Evolutionary conservation across 305 asterid species (phyloP).

Genomic region (Fraxinus dipetala): DNA sequence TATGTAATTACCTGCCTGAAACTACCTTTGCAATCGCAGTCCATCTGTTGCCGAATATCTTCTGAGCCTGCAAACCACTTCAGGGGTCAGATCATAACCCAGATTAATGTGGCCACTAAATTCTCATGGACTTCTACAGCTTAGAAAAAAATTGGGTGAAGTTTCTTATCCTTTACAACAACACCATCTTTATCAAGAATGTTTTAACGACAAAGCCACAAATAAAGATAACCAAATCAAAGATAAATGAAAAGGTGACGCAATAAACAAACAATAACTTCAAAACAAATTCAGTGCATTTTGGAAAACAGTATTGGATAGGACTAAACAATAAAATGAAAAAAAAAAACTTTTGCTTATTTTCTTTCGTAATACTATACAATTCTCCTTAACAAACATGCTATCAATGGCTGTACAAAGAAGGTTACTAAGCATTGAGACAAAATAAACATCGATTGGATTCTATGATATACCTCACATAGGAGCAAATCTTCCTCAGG

Average conservation of each 20-base stretch:
- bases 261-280: conserved; percentile 5
- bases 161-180: background rate
- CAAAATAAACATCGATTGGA: background rate
- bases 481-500: conserved; percentile 97
- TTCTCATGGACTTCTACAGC: background rate
- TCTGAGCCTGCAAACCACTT: conserved; percentile 73
- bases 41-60: conserved; percentile 94
- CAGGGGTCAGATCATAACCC: conserved; percentile 29
- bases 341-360: background rate
- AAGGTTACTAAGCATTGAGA: background rate
- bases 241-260: background rate
- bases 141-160: background rate
- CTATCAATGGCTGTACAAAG: conserved; percentile 5
- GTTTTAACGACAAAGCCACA: conserved; percentile 18
- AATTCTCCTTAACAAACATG: background rate
- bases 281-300: background rate
- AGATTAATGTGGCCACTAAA: background rate
- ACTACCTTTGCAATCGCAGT: conserved; percentile 99
- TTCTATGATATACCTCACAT: conserved; percentile 64
- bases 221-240: background rate
- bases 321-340: background rate
- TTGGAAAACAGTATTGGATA: background rate
- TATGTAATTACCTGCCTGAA: conserved; percentile 81
- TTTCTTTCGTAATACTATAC: background rate
- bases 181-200: conserved; percentile 8